Conservation (phyloP, 2,329 filamentous ascomycete species). For the Penicillium sp. region DNA sequence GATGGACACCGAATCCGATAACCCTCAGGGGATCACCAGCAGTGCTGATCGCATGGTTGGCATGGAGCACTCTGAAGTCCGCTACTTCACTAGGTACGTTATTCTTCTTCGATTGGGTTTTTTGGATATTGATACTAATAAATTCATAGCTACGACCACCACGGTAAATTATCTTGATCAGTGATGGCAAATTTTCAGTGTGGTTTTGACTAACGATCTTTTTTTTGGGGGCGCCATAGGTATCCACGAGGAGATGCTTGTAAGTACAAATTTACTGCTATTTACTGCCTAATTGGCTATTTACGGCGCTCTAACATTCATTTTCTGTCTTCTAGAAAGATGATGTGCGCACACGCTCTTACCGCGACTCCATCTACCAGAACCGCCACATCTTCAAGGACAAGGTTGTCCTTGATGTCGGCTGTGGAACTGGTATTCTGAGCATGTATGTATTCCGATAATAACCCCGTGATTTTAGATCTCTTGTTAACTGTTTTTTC, state of each 20-base stretch:
- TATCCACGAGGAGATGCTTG: conserved; percentile 98
- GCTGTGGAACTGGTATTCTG: conserved; percentile 94
- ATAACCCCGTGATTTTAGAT: conserved; percentile 13
- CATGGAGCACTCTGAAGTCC: conserved; percentile 93
- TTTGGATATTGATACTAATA: conserved; percentile 18
- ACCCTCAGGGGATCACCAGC: conserved; percentile 34
- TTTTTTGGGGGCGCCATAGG: conserved; percentile 52
- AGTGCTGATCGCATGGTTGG: conserved; percentile 50
- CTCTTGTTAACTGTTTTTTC: conserved; percentile 11
- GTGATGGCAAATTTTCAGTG: conserved; percentile 12
- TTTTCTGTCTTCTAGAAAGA: conserved; percentile 68
- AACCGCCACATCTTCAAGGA: conserved; percentile 93
- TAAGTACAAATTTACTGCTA: conserved; percentile 51
- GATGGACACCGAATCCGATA: conserved; percentile 32
- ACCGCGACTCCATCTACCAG: conserved; percentile 96
- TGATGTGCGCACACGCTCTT: conserved; percentile 92
- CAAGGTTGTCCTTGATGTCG: conserved; percentile 93
- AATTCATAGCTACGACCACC: conserved; percentile 81
- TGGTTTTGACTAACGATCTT: conserved; percentile 19
- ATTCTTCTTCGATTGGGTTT: background rate
- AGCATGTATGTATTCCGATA: conserved; percentile 70
- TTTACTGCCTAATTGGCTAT: conserved; percentile 6
- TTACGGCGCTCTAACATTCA: background rate
- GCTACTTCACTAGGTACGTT: conserved; percentile 94
- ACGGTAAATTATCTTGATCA: conserved; percentile 63